Conservation (phyloP, 495 filamentous ascomycete genomes). For the Stereocaulon alpinum region DNA sequence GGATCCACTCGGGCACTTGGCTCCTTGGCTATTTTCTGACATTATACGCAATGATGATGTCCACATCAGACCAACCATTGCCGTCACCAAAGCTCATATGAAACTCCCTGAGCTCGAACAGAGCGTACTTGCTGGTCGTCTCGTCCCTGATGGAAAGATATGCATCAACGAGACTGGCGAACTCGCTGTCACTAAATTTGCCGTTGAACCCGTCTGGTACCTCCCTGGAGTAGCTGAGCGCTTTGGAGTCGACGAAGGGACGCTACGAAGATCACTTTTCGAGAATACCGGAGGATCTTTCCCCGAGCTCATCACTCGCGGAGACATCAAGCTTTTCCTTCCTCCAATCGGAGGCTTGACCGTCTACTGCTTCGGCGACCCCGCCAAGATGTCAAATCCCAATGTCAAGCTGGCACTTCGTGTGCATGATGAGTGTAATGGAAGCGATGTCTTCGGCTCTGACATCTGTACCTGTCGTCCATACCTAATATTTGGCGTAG, state of each 20-base stretch:
- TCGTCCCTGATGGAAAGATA: conserved; percentile 83
- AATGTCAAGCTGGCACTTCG: conserved; percentile 77
- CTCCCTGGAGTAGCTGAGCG: conserved; percentile 88
- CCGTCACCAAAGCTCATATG: conserved; percentile 94
- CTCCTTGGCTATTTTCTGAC: conserved; percentile 69
- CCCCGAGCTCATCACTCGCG: conserved; percentile 83
- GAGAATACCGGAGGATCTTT: conserved; percentile 92
- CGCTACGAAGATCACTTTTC: conserved; percentile 75
- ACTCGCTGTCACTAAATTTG: conserved; percentile 91
- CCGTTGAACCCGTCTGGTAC: conserved; percentile 94
- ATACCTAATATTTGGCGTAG: conserved; percentile 93
- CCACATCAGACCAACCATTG: conserved; percentile 90
- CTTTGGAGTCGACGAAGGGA: conserved; percentile 90
- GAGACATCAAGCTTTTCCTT: conserved; percentile 90
- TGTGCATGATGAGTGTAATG: conserved; percentile 72
- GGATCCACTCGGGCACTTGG: conserved; percentile 88
- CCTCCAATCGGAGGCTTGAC: conserved; percentile 94
- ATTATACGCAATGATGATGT: conserved; percentile 58
- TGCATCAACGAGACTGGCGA: conserved; percentile 76
- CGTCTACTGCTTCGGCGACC: conserved; percentile 94
- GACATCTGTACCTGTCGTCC: conserved; percentile 97
- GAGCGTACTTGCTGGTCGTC: conserved; percentile 64
- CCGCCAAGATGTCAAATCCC: conserved; percentile 81
- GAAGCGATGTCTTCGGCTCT: conserved; percentile 94
- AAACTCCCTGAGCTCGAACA: conserved; percentile 88